Conservation (phyloP, 2,329 filamentous ascomycete species). For the Fusarium compactum region DNA sequence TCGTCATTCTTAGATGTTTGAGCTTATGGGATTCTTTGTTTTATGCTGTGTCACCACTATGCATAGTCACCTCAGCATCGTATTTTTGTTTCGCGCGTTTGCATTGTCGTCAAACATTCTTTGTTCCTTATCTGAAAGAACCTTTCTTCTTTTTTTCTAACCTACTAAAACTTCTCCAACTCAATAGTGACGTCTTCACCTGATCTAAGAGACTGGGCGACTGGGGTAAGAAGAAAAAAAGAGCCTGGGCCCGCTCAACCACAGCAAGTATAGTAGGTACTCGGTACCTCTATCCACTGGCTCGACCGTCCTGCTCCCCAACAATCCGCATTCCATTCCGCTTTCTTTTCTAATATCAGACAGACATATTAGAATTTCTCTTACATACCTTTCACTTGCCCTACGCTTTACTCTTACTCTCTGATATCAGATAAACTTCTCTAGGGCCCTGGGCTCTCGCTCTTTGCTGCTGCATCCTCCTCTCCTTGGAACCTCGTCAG, state of each 20-base stretch:
- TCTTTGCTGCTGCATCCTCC: conserved; percentile 13
- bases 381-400: conserved; percentile 23
- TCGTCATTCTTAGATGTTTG: conserved; percentile 31
- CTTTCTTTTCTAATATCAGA: conserved; percentile 20
- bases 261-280: conserved; percentile 33
- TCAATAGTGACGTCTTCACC: conserved; percentile 38
- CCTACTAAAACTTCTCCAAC: conserved; percentile 7
- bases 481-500: conserved; percentile 11
- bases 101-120: neutral
- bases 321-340: conserved; percentile 39
- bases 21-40: conserved; percentile 13
- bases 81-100: neutral
- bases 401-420: conserved; percentile 6
- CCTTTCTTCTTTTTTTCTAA: neutral
- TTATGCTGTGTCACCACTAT: neutral
- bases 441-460: conserved; percentile 17
- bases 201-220: conserved; percentile 21
- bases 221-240: conserved; percentile 26
- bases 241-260: conserved; percentile 22
- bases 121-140: conserved; percentile 1
- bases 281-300: conserved; percentile 26
- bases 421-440: conserved; percentile 20
- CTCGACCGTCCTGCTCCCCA: conserved; percentile 28
- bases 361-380: conserved; percentile 11
- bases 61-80: neutral